These are phyloP conservation scores for Tritrichomonas foetus DNA, from an alignment of 208 protist genomes.

Conservation along the genomic window DNA sequence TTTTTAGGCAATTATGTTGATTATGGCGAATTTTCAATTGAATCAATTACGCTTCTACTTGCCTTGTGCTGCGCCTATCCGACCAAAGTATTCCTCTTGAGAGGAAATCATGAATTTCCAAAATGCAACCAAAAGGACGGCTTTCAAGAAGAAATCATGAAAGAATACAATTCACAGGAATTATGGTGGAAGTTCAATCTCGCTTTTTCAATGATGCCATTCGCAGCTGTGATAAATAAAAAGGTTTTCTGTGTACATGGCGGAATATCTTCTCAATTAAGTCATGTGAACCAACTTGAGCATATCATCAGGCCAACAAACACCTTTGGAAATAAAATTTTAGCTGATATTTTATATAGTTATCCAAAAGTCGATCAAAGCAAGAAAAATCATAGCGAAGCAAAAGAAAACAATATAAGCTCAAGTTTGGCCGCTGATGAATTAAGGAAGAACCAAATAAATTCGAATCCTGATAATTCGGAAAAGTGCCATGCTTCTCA, in stretches of 20 bases:
- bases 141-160: background rate
- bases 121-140: background rate
- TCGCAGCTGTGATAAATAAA: background rate
- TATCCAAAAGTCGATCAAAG: too few species aligned
- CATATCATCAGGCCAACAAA: too few species aligned
- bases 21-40: background rate
- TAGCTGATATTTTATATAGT: too few species aligned
- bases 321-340: too few species aligned
- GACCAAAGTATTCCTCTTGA: background rate
- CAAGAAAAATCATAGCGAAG: too few species aligned
- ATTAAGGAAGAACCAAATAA: too few species aligned
- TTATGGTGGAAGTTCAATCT: background rate
- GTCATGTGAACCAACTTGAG: too few species aligned
- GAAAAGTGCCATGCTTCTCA: too few species aligned
- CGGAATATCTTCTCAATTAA: too few species aligned
- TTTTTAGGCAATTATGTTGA: constrained; percentile 30
- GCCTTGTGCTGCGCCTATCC: background rate
- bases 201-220: background rate
- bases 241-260: constrained; percentile 33
- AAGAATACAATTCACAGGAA: background rate
- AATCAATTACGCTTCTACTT: background rate
- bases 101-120: constrained; percentile 26
- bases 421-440: too few species aligned
- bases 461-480: too few species aligned
- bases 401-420: too few species aligned